Percentiles rank a stretch among this genome's conserved stretches.
These are phyloP conservation scores for Trichoderma gamsii DNA, from an alignment of 495 filamentous ascomycete genomes.

Conservation along the genomic window DNA sequence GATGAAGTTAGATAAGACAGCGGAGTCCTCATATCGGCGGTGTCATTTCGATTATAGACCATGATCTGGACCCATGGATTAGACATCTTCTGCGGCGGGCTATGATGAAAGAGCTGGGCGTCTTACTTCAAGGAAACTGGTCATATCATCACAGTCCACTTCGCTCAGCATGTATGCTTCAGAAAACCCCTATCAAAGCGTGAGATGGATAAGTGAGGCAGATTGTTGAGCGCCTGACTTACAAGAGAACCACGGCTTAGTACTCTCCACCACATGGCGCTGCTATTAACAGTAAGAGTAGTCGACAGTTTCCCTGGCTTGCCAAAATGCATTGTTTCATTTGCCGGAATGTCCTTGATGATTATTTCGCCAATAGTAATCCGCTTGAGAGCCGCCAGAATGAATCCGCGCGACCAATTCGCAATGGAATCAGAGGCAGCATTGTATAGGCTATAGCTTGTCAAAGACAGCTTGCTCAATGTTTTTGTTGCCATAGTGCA, in stretches of 20 bases:
- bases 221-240: background rate
- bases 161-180: constrained; percentile 68
- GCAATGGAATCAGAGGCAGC: background rate
- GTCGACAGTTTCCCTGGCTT: background rate
- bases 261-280: background rate
- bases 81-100: background rate
- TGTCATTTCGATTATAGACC: constrained; percentile 52
- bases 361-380: background rate
- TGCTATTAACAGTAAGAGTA: background rate
- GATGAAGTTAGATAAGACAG: constrained; percentile 49
- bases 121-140: constrained; percentile 55
- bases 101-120: background rate
- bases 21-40: constrained; percentile 52
- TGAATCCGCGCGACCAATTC: background rate
- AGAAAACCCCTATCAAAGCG: constrained; percentile 51
- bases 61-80: constrained; percentile 44
- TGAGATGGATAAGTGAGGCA: background rate
- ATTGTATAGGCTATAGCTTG: background rate
- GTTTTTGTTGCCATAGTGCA: background rate
- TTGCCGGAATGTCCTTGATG: background rate
- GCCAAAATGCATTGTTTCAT: background rate
- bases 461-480: background rate
- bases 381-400: background rate
- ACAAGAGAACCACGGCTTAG: background rate
- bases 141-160: constrained; percentile 57